Evolutionary conservation across 148 eudicot species (phyloP).

Genomic region (Heliamphora exappendiculata): DNA sequence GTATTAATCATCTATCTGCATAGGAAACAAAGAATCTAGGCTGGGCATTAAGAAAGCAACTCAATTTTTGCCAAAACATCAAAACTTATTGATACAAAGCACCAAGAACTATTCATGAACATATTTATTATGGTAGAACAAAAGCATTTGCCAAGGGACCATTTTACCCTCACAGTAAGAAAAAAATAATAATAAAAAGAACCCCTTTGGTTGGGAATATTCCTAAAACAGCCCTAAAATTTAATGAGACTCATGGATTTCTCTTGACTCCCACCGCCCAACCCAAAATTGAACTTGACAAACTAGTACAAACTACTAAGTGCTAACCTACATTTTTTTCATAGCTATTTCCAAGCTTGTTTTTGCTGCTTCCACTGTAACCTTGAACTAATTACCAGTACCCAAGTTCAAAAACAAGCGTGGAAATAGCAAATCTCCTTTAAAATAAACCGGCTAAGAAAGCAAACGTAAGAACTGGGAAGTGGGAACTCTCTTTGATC

Average conservation of each 20-base stretch:
- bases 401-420: conserved; percentile 42
- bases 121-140: neutral
- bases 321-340: neutral
- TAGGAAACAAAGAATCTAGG: too few relatives aligned
- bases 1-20: too few relatives aligned
- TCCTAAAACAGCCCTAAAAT: conserved; percentile 18
- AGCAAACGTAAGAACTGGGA: neutral
- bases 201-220: neutral
- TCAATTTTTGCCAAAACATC: neutral
- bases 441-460: neutral
- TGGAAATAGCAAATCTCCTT: conserved; percentile 42
- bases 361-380: conserved; percentile 26
- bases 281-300: neutral
- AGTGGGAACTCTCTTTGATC: neutral
- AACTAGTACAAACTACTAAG: neutral
- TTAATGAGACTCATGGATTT: conserved; percentile 62
- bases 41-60: too few relatives aligned
- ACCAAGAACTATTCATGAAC: neutral
- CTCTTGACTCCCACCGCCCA: conserved; percentile 29
- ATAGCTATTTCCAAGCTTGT: conserved; percentile 62
- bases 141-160: neutral
- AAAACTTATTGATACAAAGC: neutral
- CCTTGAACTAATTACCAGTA: neutral
- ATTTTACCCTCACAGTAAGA: conserved; percentile 20
- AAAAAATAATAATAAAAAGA: conserved; percentile 9